Conservation (phyloP, 805 yeast genomes). For the Ascoidea asiatica region DNA sequence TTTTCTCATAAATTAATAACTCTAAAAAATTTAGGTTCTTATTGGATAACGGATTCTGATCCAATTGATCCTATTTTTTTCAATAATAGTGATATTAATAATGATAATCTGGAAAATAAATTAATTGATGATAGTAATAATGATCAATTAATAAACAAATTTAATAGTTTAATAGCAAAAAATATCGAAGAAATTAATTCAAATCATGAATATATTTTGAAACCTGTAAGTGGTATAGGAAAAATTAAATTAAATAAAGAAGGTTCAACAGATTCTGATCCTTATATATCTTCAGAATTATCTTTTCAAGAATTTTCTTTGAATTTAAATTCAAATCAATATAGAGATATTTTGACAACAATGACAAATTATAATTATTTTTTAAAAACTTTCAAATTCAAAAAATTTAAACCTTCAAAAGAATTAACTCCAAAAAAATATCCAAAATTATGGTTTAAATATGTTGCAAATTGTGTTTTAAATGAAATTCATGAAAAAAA, state of each 20-base stretch:
- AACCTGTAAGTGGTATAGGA: slow-evolving; percentile 86
- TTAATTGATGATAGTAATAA: too few species aligned
- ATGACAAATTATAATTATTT: slow-evolving; percentile 74
- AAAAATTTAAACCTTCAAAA: slow-evolving; percentile 52
- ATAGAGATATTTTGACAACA: slow-evolving; percentile 67
- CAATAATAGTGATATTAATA: too few species aligned
- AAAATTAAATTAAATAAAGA: slow-evolving; percentile 66
- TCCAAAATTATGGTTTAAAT: slow-evolving; percentile 72
- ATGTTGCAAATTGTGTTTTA: slow-evolving; percentile 64
- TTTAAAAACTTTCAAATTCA: slow-evolving; percentile 60
- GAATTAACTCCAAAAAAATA: slow-evolving; percentile 30
- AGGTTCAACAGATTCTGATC: slow-evolving; percentile 54
- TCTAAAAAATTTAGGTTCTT: slow-evolving; percentile 59
- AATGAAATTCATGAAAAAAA: slow-evolving; percentile 73
- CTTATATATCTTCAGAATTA: slow-evolving; percentile 63
- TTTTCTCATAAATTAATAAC: slow-evolving; percentile 68
- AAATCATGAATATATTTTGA: slow-evolving; percentile 43
- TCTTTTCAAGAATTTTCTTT: slow-evolving; percentile 84
- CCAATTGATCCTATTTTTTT: too few species aligned
- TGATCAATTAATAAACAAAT: neutral
- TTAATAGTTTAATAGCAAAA: too few species aligned
- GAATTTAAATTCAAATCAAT: slow-evolving; percentile 73
- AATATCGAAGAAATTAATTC: too few species aligned
- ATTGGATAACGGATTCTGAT: slow-evolving; percentile 64
- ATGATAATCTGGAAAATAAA: too few species aligned